These are phyloP conservation scores for Globisporangium spiculum DNA, from an alignment of 352 stramenopile genomes.

Conservation along the genomic window DNA sequence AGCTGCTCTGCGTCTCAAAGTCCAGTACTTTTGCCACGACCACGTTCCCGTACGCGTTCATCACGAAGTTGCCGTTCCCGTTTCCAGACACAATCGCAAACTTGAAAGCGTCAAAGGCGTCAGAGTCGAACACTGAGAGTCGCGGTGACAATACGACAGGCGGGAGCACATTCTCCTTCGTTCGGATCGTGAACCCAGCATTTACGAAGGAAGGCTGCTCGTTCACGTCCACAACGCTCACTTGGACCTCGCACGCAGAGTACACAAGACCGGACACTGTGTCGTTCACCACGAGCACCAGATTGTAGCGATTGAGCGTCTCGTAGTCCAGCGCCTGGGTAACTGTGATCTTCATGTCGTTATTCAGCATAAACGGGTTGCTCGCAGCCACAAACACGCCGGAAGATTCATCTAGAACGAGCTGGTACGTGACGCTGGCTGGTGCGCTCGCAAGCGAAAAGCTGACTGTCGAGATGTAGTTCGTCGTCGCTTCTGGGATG, in stretches of 20 bases:
- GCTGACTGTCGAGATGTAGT: constrained; percentile 29
- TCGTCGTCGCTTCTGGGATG: constrained; percentile 31
- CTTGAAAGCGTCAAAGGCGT: constrained; percentile 44
- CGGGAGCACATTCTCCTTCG: constrained; percentile 42
- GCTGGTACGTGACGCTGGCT: constrained; percentile 6
- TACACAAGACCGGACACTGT: constrained; percentile 8
- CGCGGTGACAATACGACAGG: constrained; percentile 28
- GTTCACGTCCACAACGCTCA: constrained; percentile 51
- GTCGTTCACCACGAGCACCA: constrained; percentile 30
- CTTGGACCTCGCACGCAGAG: constrained; percentile 33
- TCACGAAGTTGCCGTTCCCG: constrained; percentile 29
- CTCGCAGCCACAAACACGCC: background rate
- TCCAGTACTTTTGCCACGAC: constrained; percentile 35
- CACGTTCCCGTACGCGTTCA: constrained; percentile 44
- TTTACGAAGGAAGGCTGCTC: constrained; percentile 37
- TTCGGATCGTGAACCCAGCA: constrained; percentile 16
- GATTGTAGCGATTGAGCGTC: constrained; percentile 10
- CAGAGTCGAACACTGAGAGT: constrained; percentile 33
- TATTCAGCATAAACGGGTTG: constrained; percentile 12
- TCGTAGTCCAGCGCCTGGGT: constrained; percentile 30
- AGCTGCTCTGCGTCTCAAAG: constrained; percentile 34
- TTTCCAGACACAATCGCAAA: constrained; percentile 32
- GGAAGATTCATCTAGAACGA: background rate
- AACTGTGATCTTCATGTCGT: constrained; percentile 21
- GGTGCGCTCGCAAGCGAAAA: constrained; percentile 32